A percentile compares a stretch with the other conserved stretches of the same genome.
Evolutionary conservation across 306 rosid genomes (phyloP).

Genomic region (Dicorynia guianensis): DNA sequence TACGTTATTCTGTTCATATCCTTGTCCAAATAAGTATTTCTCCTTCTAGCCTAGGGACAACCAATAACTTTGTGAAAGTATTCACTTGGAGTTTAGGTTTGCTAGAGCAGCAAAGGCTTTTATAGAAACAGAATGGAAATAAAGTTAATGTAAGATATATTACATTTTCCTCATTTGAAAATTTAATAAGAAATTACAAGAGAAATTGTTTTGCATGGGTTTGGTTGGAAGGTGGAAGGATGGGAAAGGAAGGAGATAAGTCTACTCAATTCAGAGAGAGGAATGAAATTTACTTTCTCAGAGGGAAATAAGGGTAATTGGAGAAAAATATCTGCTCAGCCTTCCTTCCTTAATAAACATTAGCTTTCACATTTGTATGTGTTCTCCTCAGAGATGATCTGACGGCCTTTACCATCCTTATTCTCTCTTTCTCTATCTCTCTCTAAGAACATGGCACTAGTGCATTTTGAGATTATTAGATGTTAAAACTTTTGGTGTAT

Average conservation of each 20-base stretch:
- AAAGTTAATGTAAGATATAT: background rate
- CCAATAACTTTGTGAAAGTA: background rate
- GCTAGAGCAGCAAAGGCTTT: conserved; percentile 2
- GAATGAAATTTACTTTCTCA: background rate
- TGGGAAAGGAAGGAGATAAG: background rate
- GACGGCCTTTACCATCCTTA: background rate
- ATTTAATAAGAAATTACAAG: conserved; percentile 9
- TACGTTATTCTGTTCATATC: no score
- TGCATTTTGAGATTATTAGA: background rate
- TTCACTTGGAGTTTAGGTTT: conserved; percentile 27
- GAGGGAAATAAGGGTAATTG: background rate
- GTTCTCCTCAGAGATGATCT: background rate
- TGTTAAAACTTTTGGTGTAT: background rate
- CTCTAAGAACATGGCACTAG: background rate
- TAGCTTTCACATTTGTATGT: background rate
- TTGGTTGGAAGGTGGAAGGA: conserved; percentile 4
- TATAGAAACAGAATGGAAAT: background rate
- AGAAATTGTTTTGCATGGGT: conserved; percentile 2
- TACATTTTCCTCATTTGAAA: conserved; percentile 17
- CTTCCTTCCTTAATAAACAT: background rate
- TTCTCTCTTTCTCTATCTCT: background rate
- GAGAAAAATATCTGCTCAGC: background rate
- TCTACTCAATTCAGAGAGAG: conserved; percentile 4
- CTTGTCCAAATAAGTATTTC: no score
- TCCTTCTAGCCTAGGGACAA: no score